phyloP scores from a whole-genome alignment of 208 protist species.

The Acanthamoeba quina region DNA sequence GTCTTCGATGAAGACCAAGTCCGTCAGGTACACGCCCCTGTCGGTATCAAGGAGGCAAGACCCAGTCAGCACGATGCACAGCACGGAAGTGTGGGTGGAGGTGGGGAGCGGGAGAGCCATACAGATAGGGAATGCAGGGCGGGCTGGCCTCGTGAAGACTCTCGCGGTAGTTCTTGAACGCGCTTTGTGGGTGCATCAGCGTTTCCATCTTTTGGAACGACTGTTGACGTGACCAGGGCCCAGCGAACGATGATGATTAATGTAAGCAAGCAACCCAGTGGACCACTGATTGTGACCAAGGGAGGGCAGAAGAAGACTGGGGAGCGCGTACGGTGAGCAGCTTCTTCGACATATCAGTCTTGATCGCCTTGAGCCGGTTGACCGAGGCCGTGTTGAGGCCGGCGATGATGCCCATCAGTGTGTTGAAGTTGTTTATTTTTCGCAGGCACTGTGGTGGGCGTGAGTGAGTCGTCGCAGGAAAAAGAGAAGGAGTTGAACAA shows the following conservation, averaged over 20 bases:
- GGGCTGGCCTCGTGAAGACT: constrained; percentile 76
- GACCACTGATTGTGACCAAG: neutral
- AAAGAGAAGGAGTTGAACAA: neutral
- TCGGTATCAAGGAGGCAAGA: neutral
- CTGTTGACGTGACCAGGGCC: neutral
- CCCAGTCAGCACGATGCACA: neutral
- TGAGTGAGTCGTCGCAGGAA: neutral
- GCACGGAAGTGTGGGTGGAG: neutral
- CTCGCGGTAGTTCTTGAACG: constrained; percentile 80
- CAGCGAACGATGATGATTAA: too few relatives aligned
- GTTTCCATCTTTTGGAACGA: constrained; percentile 68
- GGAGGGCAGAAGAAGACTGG: neutral
- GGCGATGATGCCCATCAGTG: constrained; percentile 83
- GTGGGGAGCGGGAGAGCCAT: neutral
- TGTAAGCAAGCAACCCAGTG: too few relatives aligned
- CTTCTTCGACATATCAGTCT: constrained; percentile 80
- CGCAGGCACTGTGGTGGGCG: constrained; percentile 66
- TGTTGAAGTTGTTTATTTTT: constrained; percentile 84
- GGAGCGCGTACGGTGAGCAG: neutral
- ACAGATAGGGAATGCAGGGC: constrained; percentile 82
- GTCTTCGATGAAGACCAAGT: constrained; percentile 88
- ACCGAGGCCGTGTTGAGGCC: constrained; percentile 82
- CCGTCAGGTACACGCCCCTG: constrained; percentile 83
- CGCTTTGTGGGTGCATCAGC: constrained; percentile 75
- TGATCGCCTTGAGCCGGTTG: constrained; percentile 82